Percentiles rank a stretch among this genome's conserved stretches.
phyloP scores from a whole-genome alignment of 345 rosid genomes.

The Murraya koenigii region DNA sequence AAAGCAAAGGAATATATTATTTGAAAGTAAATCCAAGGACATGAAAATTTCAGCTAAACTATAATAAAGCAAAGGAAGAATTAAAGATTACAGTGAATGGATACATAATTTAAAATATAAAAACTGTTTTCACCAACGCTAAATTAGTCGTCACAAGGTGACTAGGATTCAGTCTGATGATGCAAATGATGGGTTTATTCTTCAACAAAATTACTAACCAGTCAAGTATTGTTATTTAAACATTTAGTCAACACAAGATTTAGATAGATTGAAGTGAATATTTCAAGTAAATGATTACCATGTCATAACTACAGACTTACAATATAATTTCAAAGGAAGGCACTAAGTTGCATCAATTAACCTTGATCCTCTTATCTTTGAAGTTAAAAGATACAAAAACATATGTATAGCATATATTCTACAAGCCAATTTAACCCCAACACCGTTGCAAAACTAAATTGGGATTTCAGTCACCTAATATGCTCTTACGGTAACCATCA shows the following conservation, averaged over 20 bases:
- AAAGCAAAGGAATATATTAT: too few species aligned
- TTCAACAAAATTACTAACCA: background rate
- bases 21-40: too few species aligned
- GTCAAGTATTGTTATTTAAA: background rate
- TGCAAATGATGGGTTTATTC: background rate
- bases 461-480: slow-evolving; percentile 58
- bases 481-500: slow-evolving; percentile 97
- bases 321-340: background rate
- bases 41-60: too few species aligned
- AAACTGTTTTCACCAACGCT: background rate
- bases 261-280: background rate
- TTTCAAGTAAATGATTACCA: background rate
- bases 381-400: background rate
- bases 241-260: background rate
- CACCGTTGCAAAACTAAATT: background rate
- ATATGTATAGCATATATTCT: background rate
- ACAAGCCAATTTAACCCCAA: background rate
- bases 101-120: background rate
- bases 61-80: background rate
- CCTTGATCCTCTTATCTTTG: background rate
- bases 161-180: background rate
- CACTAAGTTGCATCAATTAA: background rate
- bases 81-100: background rate
- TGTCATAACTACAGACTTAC: background rate
- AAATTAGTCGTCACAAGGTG: background rate